Conservation (phyloP, 768 basidiomycete genomes). For the Mycena crocata region DNA sequence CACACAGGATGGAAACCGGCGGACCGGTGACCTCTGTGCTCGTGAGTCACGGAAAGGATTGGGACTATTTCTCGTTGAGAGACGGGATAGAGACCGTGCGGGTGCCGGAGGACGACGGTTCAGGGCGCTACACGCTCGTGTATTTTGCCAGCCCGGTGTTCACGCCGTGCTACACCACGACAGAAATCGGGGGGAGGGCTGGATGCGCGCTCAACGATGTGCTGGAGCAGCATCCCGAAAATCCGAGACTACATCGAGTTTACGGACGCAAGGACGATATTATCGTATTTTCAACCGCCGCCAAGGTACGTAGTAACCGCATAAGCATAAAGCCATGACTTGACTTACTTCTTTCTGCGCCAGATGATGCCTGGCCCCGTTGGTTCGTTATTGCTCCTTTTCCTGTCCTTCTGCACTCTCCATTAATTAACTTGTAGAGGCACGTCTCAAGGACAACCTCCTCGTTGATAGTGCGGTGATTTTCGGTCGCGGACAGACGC, state of each 20-base stretch:
- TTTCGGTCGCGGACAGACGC: background rate
- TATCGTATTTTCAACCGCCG: constrained; percentile 1
- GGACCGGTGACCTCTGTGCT: background rate
- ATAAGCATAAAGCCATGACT: background rate
- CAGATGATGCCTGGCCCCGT: constrained; percentile 21
- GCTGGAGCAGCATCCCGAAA: no score
- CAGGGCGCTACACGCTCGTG: constrained; percentile 9
- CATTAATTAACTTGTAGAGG: constrained; percentile 3
- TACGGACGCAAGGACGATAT: constrained; percentile 22
- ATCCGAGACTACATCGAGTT: no score
- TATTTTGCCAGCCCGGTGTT: constrained; percentile 6
- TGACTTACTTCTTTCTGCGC: background rate
- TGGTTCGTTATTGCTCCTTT: constrained; percentile 19
- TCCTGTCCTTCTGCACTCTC: no score
- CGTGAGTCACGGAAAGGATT: background rate
- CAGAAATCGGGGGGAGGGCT: no score
- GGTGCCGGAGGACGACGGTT: constrained; percentile 16
- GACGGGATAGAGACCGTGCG: background rate
- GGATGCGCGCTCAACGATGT: no score
- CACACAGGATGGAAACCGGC: background rate
- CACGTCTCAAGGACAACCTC: constrained; percentile 8
- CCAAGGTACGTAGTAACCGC: constrained; percentile 10
- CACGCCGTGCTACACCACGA: no score
- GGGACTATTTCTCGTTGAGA: no score
- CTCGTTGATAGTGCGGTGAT: constrained; percentile 8